These are phyloP conservation scores for Mycosphaerelloides madeirae DNA, from an alignment of 2,329 filamentous ascomycete genomes.

Conservation along the genomic window DNA sequence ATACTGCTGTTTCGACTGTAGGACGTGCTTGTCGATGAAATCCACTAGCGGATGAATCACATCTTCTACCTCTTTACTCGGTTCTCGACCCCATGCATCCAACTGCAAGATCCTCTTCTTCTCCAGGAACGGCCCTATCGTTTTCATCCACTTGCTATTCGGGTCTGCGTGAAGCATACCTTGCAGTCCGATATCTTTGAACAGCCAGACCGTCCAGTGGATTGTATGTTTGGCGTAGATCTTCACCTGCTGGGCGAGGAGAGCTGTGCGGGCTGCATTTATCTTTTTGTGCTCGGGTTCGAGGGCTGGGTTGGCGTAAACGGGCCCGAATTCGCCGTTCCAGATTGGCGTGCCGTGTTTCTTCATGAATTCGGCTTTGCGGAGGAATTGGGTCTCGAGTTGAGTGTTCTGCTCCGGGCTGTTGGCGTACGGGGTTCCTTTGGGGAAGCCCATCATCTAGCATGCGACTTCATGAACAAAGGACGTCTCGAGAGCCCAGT, in stretches of 20 bases:
- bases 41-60: conserved; percentile 37
- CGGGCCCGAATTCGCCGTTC: conserved; percentile 49
- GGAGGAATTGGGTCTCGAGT: conserved; percentile 42
- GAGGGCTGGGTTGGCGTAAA: conserved; percentile 42
- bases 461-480: neutral
- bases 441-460: conserved; percentile 46
- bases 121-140: conserved; percentile 49
- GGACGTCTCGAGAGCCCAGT: too few relatives aligned
- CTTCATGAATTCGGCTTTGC: conserved; percentile 48
- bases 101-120: conserved; percentile 53
- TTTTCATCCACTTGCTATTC: conserved; percentile 40
- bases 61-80: conserved; percentile 39
- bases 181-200: conserved; percentile 35
- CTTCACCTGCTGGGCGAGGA: conserved; percentile 44
- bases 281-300: conserved; percentile 36
- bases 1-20: conserved; percentile 26
- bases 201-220: conserved; percentile 51
- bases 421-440: conserved; percentile 40
- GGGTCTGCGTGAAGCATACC: conserved; percentile 28
- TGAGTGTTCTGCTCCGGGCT: conserved; percentile 41
- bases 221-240: conserved; percentile 52
- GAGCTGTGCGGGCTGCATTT: conserved; percentile 40
- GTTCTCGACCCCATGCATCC: conserved; percentile 52
- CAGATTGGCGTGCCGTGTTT: conserved; percentile 42
- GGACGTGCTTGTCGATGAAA: conserved; percentile 28